Percentiles rank a stretch among this genome's conserved stretches.
These are phyloP conservation scores for Leccinum longicurvipes DNA, from an alignment of 768 basidiomycete genomes.

Conservation along the genomic window DNA sequence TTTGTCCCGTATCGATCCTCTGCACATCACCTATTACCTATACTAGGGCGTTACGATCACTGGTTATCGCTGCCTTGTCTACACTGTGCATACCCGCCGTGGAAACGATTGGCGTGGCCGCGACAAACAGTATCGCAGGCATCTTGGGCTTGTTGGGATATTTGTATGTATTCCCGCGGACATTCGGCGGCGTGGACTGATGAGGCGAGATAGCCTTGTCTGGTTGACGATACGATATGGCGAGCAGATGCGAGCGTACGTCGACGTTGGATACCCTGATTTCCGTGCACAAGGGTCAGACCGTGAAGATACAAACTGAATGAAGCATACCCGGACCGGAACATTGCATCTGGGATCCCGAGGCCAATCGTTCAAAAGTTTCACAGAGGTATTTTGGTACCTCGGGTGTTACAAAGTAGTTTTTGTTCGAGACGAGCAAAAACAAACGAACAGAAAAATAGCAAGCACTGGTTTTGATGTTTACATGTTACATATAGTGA, in stretches of 20 bases:
- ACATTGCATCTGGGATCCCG: not conserved
- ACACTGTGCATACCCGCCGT: conserved; percentile 39
- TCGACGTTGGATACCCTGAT: conserved; percentile 53
- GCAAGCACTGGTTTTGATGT: too few species aligned
- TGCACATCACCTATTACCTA: not conserved
- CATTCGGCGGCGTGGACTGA: not conserved
- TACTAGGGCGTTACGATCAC: conserved; percentile 20
- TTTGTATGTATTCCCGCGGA: conserved; percentile 38
- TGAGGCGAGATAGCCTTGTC: conserved; percentile 39
- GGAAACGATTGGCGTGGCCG: conserved; percentile 47
- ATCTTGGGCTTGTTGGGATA: conserved; percentile 48
- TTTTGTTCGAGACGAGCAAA: not conserved
- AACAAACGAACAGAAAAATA: not conserved
- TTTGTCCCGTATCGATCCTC: not conserved
- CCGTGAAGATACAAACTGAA: not conserved
- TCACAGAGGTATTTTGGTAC: not conserved
- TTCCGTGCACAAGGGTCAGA: not conserved
- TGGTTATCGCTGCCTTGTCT: conserved; percentile 14
- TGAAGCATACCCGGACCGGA: not conserved
- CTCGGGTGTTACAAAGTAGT: not conserved
- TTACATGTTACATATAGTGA: too few species aligned
- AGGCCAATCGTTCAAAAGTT: not conserved
- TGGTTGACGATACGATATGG: conserved; percentile 57
- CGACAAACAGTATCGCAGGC: conserved; percentile 47
- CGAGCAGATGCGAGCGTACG: conserved; percentile 51